Evolutionary conservation across 495 filamentous ascomycete genomes (phyloP).

Genomic region (Xylaria longipes): DNA sequence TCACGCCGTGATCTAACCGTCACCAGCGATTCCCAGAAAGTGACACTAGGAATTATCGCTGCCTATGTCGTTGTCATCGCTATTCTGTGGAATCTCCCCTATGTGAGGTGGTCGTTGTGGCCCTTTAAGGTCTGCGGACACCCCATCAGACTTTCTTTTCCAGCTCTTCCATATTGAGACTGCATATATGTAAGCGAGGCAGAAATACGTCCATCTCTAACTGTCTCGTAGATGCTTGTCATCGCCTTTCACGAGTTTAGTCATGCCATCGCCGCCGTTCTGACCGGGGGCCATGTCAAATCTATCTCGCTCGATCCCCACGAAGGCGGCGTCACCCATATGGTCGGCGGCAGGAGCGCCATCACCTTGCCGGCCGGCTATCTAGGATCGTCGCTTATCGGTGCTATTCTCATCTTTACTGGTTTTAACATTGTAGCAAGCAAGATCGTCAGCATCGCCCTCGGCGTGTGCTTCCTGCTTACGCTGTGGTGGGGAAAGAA

Average conservation of each 20-base stretch:
- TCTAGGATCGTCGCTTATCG: conserved; percentile 75
- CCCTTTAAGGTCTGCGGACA: conserved; percentile 72
- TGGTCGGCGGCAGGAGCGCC: conserved; percentile 77
- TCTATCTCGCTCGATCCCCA: conserved; percentile 72
- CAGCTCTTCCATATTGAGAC: not conserved
- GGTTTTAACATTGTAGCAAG: conserved; percentile 81
- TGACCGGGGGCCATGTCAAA: conserved; percentile 74
- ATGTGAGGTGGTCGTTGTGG: conserved; percentile 74
- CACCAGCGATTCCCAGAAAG: conserved; percentile 69
- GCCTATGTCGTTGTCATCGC: conserved; percentile 78
- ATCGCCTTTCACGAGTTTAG: conserved; percentile 87
- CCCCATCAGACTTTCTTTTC: not conserved
- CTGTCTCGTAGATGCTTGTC: conserved; percentile 69
- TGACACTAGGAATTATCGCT: conserved; percentile 70
- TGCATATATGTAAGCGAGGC: not conserved
- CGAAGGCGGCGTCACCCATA: conserved; percentile 73
- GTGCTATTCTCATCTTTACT: conserved; percentile 77
- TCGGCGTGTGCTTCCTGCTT: conserved; percentile 76
- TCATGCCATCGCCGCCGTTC: conserved; percentile 74
- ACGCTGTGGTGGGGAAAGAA: conserved; percentile 80
- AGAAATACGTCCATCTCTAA: not conserved
- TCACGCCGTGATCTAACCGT: conserved; percentile 64
- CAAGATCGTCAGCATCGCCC: conserved; percentile 74
- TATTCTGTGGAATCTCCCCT: conserved; percentile 79
- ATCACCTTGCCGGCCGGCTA: conserved; percentile 81